Base-by-base conservation (phyloP, 495 filamentous ascomycete species). In the Hypoxylon rickii region DNA sequence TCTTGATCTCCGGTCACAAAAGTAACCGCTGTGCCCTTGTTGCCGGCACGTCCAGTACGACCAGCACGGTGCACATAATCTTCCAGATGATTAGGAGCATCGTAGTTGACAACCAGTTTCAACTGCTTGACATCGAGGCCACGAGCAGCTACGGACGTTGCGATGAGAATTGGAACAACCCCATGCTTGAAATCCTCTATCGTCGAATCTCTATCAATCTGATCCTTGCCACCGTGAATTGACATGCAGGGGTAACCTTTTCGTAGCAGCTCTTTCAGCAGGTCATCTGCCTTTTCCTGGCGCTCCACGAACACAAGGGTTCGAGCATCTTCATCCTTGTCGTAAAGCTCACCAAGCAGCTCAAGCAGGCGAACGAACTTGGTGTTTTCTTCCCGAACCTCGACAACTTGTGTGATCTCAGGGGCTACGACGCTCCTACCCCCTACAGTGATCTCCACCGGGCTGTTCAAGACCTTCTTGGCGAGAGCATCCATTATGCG, bases 51-150 rank as follows among this genome's bases (percentile, higher is more conserved):
- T 4, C 95, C 95, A 7, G 95, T 99, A 52, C 95, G 85, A 43
- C 95, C 95, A 46, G 89, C 90, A 61, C 95, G 89, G 69, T 99
- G 95, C 7, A 99, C 93, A 65, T 99, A 99, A 67, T 99, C 95
- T 73, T 99, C 95, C 24, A 96, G 76, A 73, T 99, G 95, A 67
- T 96, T 96, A 2, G 95, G 95, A 3, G 89, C 88, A 69, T 99
- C 95, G 66, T 92, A 99, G 62, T 99, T 99, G 65, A 99, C 85
- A 16, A 99, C 95, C 13, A 97, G 77, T 70, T 96, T 96, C 19
- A 99, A 76, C 70, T 97, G 91, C 70, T 97, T 96, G 32, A 99
- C 93, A 68, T 99, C 95, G 19, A 99, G 73, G 12, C 95, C 95
- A 63, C 95, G 87, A 33, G 95, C 95, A 3, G 95, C 95, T 53